A percentile compares a stretch with the other conserved stretches of the same genome.
Conservation (phyloP, 805 yeast species). For the Myxozyma neglecta region DNA sequence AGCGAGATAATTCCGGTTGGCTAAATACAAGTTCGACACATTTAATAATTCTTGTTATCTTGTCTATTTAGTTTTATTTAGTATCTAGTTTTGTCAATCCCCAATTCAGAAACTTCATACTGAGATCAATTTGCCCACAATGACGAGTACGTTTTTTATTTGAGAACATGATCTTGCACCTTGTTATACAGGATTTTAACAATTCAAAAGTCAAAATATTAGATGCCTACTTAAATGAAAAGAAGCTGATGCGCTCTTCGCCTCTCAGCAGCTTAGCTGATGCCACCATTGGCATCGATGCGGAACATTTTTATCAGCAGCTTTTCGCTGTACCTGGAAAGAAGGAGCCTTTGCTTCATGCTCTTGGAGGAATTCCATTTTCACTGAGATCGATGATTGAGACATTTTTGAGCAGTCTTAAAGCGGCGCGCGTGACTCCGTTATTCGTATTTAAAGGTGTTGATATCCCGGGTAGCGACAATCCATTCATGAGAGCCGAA, state of each 20-base stretch:
- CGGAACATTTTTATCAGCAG: conserved; percentile 70
- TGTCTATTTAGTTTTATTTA: background rate
- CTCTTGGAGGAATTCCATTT: conserved; percentile 78
- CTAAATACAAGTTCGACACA: too few relatives aligned
- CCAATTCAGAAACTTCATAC: background rate
- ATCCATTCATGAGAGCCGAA: conserved; percentile 27
- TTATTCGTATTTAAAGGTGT: conserved; percentile 74
- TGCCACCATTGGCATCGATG: conserved; percentile 80
- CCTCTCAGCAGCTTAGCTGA: conserved; percentile 66
- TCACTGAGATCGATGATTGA: conserved; percentile 58
- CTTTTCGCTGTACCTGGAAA: conserved; percentile 52
- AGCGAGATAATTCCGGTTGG: too few relatives aligned
- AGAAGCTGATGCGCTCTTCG: conserved; percentile 57
- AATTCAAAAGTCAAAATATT: conserved; percentile 14
- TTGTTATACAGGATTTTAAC: background rate
- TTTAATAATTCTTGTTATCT: too few relatives aligned
- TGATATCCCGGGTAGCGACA: conserved; percentile 25
- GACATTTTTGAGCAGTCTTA: conserved; percentile 61
- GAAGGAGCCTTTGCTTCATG: conserved; percentile 68
- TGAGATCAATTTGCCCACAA: conserved; percentile 2
- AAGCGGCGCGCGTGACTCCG: conserved; percentile 67
- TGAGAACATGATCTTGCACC: background rate
- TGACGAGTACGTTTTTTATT: conserved; percentile 9
- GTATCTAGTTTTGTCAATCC: background rate
- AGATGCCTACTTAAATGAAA: conserved; percentile 56